These are phyloP conservation scores for Aspergillus alliaceus DNA, from an alignment of 2,329 filamentous ascomycete genomes.

Conservation along the genomic window DNA sequence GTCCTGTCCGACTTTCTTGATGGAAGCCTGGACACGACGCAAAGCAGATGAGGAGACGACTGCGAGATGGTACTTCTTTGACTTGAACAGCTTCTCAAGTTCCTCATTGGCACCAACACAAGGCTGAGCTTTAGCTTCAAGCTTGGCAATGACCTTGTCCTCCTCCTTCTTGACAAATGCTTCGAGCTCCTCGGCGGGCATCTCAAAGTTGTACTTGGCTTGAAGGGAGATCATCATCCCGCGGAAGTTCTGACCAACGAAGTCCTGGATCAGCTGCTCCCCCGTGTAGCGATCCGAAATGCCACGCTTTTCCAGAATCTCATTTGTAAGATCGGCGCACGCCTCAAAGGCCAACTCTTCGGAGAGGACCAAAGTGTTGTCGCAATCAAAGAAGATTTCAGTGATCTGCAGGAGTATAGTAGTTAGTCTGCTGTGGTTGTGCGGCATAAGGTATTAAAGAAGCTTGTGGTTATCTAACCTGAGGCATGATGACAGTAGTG, in stretches of 20 bases:
- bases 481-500: slow-evolving; percentile 29
- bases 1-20: slow-evolving; percentile 76
- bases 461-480: slow-evolving; percentile 29
- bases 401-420: slow-evolving; percentile 54
- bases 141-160: slow-evolving; percentile 78
- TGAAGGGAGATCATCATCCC: slow-evolving; percentile 82
- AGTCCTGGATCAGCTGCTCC: slow-evolving; percentile 76
- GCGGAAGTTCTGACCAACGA: slow-evolving; percentile 92
- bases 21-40: slow-evolving; percentile 72
- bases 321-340: slow-evolving; percentile 84
- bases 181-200: slow-evolving; percentile 68
- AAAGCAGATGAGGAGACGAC: slow-evolving; percentile 82
- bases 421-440: slow-evolving; percentile 16
- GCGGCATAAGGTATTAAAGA: neutral
- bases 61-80: slow-evolving; percentile 68
- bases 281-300: slow-evolving; percentile 73
- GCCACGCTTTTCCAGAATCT: slow-evolving; percentile 69
- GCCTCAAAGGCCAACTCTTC: slow-evolving; percentile 90
- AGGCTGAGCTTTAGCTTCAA: slow-evolving; percentile 65
- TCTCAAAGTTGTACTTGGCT: slow-evolving; percentile 70
- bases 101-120: slow-evolving; percentile 68
- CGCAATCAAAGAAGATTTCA: slow-evolving; percentile 69
- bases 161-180: slow-evolving; percentile 75
- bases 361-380: slow-evolving; percentile 92
- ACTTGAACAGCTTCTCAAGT: slow-evolving; percentile 63